These are phyloP conservation scores for Cajanus cajan DNA, from an alignment of 306 rosid genomes.

Conservation along the genomic window DNA sequence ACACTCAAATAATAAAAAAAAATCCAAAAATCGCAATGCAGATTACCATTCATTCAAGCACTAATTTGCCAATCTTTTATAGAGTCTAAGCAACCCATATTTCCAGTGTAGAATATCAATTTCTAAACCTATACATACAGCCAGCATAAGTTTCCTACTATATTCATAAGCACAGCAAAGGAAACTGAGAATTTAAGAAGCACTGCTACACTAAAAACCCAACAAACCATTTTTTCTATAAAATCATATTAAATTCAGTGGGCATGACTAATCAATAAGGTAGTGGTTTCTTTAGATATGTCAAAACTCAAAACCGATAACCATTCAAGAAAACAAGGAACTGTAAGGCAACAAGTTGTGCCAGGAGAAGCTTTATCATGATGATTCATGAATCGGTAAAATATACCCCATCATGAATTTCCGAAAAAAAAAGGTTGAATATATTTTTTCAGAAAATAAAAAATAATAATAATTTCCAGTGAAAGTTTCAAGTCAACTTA, in stretches of 20 bases:
- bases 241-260: constrained; percentile 6
- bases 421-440: not conserved
- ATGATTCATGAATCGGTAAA: not conserved
- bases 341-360: not conserved
- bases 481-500: not conserved
- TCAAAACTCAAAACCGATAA: not conserved
- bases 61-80: not conserved
- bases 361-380: not conserved
- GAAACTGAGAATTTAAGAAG: not conserved
- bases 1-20: not conserved
- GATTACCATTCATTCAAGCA: constrained; percentile 15
- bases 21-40: not conserved
- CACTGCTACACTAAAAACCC: not conserved
- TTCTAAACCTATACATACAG: not conserved
- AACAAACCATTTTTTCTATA: not conserved
- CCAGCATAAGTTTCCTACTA: not conserved
- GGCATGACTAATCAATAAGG: not conserved
- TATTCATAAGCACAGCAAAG: not conserved
- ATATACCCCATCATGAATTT: not conserved
- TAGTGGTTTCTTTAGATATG: not conserved
- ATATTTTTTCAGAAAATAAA: not conserved
- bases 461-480: not conserved
- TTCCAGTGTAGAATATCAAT: not conserved
- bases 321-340: not conserved
- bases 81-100: not conserved